A percentile compares a stretch with the other conserved stretches of the same genome.
phyloP scores from a whole-genome alignment of 192 early-diverging fungal genomes.

The Coemansia sp. region DNA sequence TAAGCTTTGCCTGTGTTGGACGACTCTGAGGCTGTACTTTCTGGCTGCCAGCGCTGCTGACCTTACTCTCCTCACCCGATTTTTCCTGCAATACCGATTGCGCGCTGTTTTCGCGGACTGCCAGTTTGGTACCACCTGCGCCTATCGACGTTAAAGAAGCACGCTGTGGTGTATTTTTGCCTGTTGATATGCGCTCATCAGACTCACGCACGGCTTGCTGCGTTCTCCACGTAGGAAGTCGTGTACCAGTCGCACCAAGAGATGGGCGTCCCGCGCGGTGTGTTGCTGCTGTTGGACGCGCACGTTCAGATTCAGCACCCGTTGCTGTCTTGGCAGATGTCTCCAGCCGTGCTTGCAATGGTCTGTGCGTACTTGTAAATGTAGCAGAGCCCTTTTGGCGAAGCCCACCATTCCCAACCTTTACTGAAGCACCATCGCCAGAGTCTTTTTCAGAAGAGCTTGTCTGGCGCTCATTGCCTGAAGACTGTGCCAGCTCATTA shows the following conservation, averaged over 20 bases:
- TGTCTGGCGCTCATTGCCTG: constrained; percentile 10
- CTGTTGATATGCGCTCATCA: constrained; percentile 18
- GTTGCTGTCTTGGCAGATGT: constrained; percentile 17
- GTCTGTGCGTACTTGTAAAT: constrained; percentile 25
- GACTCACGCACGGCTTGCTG: constrained; percentile 45
- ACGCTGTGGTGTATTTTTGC: constrained; percentile 30
- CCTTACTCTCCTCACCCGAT: constrained; percentile 28
- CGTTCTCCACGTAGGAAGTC: constrained; percentile 47
- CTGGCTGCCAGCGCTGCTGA: constrained; percentile 13
- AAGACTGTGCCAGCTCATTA: constrained; percentile 12
- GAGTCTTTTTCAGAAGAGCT: constrained; percentile 37
- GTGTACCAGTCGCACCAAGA: constrained; percentile 17
- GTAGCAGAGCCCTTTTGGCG: constrained; percentile 15
- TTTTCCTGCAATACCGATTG: constrained; percentile 22
- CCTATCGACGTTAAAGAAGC: constrained; percentile 32
- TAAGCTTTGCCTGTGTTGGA: constrained; percentile 18
- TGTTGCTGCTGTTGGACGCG: constrained; percentile 11
- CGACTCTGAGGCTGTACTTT: constrained; percentile 11
- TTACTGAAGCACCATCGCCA: constrained; percentile 10
- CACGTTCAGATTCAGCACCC: constrained; percentile 12
- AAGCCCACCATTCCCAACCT: constrained; percentile 6
- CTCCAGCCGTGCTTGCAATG: constrained; percentile 47
- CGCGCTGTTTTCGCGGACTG: constrained; percentile 28
- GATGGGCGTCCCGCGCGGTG: constrained; percentile 26
- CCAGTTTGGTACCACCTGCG: constrained; percentile 26